These are phyloP conservation scores for Sisymbrium altissimum DNA, from an alignment of 345 rosid genomes.

Conservation along the genomic window DNA sequence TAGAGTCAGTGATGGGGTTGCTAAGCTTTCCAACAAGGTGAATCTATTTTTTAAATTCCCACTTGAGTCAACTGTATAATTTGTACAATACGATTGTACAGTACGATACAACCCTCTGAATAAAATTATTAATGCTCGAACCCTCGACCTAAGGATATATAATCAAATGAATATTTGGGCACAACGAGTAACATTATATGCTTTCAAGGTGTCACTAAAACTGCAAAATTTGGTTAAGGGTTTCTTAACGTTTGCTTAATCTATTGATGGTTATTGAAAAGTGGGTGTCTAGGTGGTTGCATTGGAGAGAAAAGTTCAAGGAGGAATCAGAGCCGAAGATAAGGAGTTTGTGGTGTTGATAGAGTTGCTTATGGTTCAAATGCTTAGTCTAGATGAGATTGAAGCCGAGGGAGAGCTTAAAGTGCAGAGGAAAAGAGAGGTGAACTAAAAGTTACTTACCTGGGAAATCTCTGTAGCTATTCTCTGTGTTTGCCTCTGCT, in stretches of 20 bases:
- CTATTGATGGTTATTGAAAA: background rate
- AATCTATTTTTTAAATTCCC: background rate
- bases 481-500: background rate
- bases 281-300: slow-evolving; percentile 37
- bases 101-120: no score
- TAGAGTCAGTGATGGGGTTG: slow-evolving; percentile 45
- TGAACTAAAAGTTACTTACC: slow-evolving; percentile 6
- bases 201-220: background rate
- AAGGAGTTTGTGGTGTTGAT: slow-evolving; percentile 43
- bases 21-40: slow-evolving; percentile 49
- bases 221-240: background rate
- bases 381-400: slow-evolving; percentile 48
- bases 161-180: background rate
- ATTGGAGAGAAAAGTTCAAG: slow-evolving; percentile 32
- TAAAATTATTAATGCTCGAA: background rate
- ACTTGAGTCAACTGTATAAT: background rate
- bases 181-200: background rate
- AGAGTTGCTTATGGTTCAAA: slow-evolving; percentile 45
- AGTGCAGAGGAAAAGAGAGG: slow-evolving; percentile 49
- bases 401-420: slow-evolving; percentile 53
- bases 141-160: background rate
- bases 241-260: background rate
- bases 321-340: slow-evolving; percentile 39
- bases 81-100: background rate
- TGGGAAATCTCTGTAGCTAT: background rate